Evolutionary conservation across 257 asterid genomes (phyloP).

Genomic region (Phtheirospermum japonicum): DNA sequence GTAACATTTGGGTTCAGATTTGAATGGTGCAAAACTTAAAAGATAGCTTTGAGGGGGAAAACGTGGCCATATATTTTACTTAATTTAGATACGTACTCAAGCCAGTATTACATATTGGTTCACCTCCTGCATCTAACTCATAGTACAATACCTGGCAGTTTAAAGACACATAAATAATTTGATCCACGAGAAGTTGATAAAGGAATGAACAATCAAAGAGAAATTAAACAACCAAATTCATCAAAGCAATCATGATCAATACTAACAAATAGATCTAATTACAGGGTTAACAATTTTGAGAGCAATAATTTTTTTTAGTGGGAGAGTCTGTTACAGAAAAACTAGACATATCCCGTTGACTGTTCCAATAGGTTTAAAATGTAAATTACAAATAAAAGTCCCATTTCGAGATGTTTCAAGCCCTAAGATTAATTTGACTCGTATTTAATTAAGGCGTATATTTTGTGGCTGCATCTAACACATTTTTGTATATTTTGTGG

Average conservation of each 20-base stretch:
- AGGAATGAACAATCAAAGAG: neutral
- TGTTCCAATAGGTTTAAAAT: neutral
- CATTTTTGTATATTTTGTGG: neutral
- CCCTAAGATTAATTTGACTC: slow-evolving; percentile 6
- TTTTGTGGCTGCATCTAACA: neutral
- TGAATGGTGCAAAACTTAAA: neutral
- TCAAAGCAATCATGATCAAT: slow-evolving; percentile 20
- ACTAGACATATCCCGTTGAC: neutral
- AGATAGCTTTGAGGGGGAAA: neutral
- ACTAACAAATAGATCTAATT: neutral
- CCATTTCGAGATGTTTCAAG: slow-evolving; percentile 2
- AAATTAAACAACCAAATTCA: slow-evolving; percentile 9
- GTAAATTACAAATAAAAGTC: neutral
- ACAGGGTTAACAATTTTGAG: neutral
- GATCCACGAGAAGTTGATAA: slow-evolving; percentile 18
- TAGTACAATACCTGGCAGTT: slow-evolving; percentile 66
- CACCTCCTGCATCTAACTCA: too few relatives aligned
- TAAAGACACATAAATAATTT: slow-evolving; percentile 24
- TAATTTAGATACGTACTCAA: too few relatives aligned
- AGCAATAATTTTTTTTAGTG: neutral
- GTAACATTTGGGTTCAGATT: neutral
- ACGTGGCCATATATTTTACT: neutral
- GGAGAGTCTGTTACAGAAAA: slow-evolving; percentile 10
- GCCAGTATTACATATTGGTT: too few relatives aligned
- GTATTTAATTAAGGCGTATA: neutral